These are phyloP conservation scores for Daedaleopsis sinensis DNA, from an alignment of 768 basidiomycete genomes.

Conservation along the genomic window DNA sequence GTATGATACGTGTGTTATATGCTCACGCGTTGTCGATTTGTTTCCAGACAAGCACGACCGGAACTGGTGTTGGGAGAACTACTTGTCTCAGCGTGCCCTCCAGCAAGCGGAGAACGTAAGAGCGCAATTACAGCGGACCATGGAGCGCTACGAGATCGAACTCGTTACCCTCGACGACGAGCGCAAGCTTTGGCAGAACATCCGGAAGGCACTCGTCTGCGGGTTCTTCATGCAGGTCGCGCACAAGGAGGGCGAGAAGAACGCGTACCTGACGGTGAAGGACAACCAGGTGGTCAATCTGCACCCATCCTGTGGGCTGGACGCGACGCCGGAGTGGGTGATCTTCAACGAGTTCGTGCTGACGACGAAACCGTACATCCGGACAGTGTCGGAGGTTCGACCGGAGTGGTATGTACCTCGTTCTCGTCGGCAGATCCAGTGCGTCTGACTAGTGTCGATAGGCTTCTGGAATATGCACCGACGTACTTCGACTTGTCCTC, in stretches of 20 bases:
- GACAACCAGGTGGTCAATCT: constrained; percentile 76
- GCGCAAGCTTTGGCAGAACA: constrained; percentile 57
- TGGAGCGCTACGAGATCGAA: constrained; percentile 89
- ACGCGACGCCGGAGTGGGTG: constrained; percentile 90
- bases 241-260: constrained; percentile 89
- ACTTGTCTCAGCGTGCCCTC: constrained; percentile 80
- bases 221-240: constrained; percentile 99
- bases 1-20: no score
- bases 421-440: not conserved
- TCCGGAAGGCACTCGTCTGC: constrained; percentile 83
- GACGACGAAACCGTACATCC: constrained; percentile 86
- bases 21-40: not conserved
- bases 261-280: constrained; percentile 82
- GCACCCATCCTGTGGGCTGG: constrained; percentile 90
- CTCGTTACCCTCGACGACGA: constrained; percentile 67
- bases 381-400: constrained; percentile 86
- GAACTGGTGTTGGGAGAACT: constrained; percentile 92
- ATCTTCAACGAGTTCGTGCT: constrained; percentile 94
- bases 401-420: constrained; percentile 70
- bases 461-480: constrained; percentile 20
- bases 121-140: constrained; percentile 81
- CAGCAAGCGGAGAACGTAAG: constrained; percentile 94
- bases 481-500: constrained; percentile 17
- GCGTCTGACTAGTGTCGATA: not conserved
- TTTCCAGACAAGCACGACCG: constrained; percentile 73